These are phyloP conservation scores for Neofusicoccum ribis DNA, from an alignment of 2,329 filamentous ascomycete genomes.

Conservation along the genomic window DNA sequence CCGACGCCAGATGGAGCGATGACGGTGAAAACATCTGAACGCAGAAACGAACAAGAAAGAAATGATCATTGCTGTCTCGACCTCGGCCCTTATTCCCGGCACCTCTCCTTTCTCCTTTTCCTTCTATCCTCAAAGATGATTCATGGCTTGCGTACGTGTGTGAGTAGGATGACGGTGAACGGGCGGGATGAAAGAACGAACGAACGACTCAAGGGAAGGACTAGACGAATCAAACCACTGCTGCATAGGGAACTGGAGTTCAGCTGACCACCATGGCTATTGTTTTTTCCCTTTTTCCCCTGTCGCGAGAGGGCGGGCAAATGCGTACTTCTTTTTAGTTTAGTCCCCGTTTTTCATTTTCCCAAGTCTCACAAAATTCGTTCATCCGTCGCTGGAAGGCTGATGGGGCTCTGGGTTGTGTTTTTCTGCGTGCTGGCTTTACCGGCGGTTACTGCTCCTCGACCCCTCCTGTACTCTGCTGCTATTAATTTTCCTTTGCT, in stretches of 20 bases:
- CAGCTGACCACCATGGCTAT: neutral
- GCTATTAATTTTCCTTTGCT: neutral
- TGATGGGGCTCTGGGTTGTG: neutral
- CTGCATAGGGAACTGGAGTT: slow-evolving; percentile 12
- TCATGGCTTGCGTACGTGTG: slow-evolving; percentile 9
- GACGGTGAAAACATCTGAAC: slow-evolving; percentile 12
- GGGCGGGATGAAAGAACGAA: neutral
- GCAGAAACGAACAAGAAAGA: neutral
- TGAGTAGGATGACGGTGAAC: neutral
- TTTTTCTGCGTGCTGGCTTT: neutral
- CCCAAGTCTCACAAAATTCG: neutral
- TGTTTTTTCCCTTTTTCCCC: neutral
- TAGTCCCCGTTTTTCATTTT: neutral
- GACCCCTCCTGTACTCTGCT: neutral
- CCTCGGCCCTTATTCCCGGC: neutral
- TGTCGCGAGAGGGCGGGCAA: neutral
- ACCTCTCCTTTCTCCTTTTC: neutral
- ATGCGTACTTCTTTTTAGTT: neutral
- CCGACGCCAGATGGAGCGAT: slow-evolving; percentile 18
- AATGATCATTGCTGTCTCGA: neutral
- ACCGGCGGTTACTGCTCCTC: neutral
- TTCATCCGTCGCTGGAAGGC: neutral
- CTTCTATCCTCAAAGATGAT: neutral
- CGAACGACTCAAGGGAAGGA: slow-evolving; percentile 2
- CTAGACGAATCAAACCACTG: slow-evolving; percentile 11